phyloP scores from a whole-genome alignment of 441 rosid genomes.

The Erodium texanum region DNA sequence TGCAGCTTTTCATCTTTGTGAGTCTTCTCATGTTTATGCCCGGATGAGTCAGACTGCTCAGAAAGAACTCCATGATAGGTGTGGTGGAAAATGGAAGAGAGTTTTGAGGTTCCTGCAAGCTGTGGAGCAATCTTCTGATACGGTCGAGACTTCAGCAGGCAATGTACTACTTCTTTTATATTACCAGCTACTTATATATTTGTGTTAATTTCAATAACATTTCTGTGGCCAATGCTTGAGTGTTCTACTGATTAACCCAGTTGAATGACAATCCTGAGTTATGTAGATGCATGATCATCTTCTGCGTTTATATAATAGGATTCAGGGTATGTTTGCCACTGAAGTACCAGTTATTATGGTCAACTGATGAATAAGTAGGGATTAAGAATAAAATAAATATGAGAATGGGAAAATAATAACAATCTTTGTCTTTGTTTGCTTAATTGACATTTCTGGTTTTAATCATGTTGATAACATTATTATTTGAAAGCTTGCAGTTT shows the following conservation, averaged over 20 bases:
- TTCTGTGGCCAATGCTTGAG: neutral
- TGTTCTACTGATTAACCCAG: neutral
- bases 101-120: constrained; percentile 79
- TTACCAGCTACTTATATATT: neutral
- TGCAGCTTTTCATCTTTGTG: constrained; percentile 69
- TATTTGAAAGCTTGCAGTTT: constrained; percentile 11
- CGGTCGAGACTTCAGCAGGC: constrained; percentile 79
- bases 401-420: no score
- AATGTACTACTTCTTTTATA: constrained; percentile 50
- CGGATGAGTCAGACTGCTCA: constrained; percentile 47
- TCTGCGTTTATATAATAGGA: no score
- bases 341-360: no score
- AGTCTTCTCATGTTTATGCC: constrained; percentile 36
- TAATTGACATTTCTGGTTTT: neutral
- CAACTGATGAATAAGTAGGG: no score
- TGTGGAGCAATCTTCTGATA: constrained; percentile 62
- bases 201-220: neutral
- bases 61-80: constrained; percentile 60
- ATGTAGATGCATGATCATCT: no score
- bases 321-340: no score
- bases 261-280: neutral
- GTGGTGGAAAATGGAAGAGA: constrained; percentile 79
- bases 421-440: no score
- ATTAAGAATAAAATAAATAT: no score
- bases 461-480: neutral